phyloP scores from a whole-genome alignment of 352 stramenopile genomes.

The Pythium phragmitis region DNA sequence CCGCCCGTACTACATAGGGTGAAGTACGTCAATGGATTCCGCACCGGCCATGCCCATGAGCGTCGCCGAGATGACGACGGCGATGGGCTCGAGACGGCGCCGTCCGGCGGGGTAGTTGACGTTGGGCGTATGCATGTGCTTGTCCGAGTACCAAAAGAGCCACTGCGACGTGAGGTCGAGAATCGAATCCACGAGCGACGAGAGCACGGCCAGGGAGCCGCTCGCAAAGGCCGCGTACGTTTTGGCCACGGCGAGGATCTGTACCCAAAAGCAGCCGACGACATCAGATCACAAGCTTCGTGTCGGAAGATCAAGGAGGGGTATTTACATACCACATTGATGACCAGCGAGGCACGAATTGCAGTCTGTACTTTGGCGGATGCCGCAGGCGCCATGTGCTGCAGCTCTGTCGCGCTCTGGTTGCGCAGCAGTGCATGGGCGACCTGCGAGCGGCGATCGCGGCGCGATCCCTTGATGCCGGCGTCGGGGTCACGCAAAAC shows the following conservation, averaged over 20 bases:
- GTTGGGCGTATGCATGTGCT: conserved; percentile 84
- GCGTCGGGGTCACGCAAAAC: conserved; percentile 1
- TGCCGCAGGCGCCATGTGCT: conserved; percentile 34
- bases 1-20: not conserved
- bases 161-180: conserved; percentile 93
- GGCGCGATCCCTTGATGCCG: conserved; percentile 2
- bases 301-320: not conserved
- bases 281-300: too few species aligned
- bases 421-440: conserved; percentile 64
- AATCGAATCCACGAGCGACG: conserved; percentile 93
- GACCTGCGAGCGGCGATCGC: conserved; percentile 52
- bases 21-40: not conserved
- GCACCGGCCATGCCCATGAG: conserved; percentile 95
- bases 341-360: conserved; percentile 63
- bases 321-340: conserved; percentile 61
- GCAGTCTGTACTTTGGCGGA: conserved; percentile 62
- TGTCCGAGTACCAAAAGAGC: conserved; percentile 94
- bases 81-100: conserved; percentile 92
- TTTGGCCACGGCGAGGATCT: conserved; percentile 67
- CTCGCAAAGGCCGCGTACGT: conserved; percentile 81
- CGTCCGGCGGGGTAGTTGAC: conserved; percentile 94
- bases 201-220: conserved; percentile 91
- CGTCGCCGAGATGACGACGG: conserved; percentile 95
- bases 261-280: not conserved
- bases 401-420: conserved; percentile 57